Conservation (phyloP, 345 rosid species). For the Syzygium oleosum region DNA sequence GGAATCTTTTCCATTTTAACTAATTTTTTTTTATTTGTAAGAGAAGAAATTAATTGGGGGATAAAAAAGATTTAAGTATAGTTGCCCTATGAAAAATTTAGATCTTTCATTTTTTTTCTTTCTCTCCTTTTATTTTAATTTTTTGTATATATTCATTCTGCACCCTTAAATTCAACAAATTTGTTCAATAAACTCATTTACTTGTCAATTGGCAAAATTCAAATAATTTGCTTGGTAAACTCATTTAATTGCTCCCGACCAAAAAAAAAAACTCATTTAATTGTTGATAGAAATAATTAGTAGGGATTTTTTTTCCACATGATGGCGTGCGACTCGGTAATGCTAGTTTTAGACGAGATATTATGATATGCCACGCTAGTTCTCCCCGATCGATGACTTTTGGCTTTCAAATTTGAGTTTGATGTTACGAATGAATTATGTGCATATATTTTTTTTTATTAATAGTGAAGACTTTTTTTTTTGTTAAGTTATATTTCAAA, state of each 20-base stretch:
- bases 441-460: background rate
- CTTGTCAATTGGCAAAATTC: background rate
- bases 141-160: background rate
- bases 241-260: background rate
- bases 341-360: background rate
- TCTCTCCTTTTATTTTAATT: background rate
- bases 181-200: background rate
- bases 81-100: background rate
- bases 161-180: background rate
- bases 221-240: background rate
- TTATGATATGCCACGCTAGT: accelerated
- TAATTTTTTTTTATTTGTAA: background rate
- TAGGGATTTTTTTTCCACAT: background rate
- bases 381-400: background rate
- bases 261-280: background rate
- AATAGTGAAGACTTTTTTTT: background rate
- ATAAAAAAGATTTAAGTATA: background rate
- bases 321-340: accelerated
- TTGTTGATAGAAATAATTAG: background rate
- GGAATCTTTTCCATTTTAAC: background rate
- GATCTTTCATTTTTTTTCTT: background rate
- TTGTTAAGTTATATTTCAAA: background rate
- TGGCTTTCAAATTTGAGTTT: background rate
- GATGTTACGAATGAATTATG: background rate
- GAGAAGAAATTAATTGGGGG: background rate